Percentiles rank a stretch among this genome's conserved stretches.
Evolutionary conservation across 2,329 filamentous ascomycete species (phyloP).

Genomic region (Colletotrichum sansevieriae): DNA sequence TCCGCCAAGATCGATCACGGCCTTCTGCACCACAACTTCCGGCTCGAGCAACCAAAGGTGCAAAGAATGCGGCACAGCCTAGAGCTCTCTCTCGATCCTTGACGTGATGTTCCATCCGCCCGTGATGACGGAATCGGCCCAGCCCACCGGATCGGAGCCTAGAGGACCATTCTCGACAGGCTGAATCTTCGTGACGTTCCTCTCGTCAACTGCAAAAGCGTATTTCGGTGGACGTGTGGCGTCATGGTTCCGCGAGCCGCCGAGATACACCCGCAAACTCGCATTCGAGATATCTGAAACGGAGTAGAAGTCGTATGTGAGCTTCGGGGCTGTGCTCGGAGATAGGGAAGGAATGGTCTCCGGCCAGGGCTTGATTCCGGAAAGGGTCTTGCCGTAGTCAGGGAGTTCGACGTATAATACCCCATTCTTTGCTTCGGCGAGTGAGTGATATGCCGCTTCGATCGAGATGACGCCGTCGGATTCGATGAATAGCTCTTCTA

Average conservation of each 20-base stretch:
- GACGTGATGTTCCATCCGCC: neutral
- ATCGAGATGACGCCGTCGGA: slow-evolving; percentile 5
- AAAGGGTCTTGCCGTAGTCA: slow-evolving; percentile 1
- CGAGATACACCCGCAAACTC: neutral
- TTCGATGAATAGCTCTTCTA: neutral
- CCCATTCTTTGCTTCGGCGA: neutral
- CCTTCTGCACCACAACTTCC: neutral
- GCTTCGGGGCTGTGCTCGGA: neutral
- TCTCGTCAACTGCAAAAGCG: slow-evolving; percentile 2
- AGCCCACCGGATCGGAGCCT: neutral
- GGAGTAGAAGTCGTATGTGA: neutral
- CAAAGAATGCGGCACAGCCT: neutral
- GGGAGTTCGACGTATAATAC: neutral
- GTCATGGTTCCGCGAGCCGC: neutral
- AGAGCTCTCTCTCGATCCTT: rapidly evolving
- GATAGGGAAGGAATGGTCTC: neutral
- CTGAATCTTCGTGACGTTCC: rapidly evolving
- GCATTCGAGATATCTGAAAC: neutral
- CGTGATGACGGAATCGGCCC: neutral
- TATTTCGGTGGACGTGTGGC: neutral
- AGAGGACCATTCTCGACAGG: neutral
- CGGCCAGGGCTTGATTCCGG: slow-evolving; percentile 11
- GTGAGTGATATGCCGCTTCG: neutral
- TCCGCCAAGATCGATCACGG: neutral
- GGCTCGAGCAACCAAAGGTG: slow-evolving; percentile 6